Evolutionary conservation across 2,329 filamentous ascomycete genomes (phyloP), one percentile per base, ranked within the genome.

Genomic region (Niveomyces coronatus): DNA sequence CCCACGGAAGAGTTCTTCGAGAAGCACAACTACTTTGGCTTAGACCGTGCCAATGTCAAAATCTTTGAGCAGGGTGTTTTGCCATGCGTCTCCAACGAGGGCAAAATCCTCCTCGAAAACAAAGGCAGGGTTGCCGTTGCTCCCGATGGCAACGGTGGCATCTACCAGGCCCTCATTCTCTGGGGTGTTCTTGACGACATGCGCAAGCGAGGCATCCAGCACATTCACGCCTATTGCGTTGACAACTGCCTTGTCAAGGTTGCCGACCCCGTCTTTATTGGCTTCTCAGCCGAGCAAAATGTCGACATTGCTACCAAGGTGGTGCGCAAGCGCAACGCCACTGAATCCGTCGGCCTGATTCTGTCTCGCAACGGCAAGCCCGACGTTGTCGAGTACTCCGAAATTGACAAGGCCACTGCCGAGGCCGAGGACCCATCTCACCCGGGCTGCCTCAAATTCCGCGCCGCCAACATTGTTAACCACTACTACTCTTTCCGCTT

Each of bases 191-290:
- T 94, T 35, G 75, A 78, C 31, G 87, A 96, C 62, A 91, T 98
- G 83, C 74, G 76, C 51, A 79, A 79, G 64, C 84, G 89, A 41
- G 88, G 87, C 35, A 83, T 96, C 56, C 66, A 94, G 70, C 91
- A 98, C 67, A 82, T 98, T 45, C 89, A 98, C 63, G 83, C 88
- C 33, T 96, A 96, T 73, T 95, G 91, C 56, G 91, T 98, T 31
- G 91, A 98, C 68, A 98, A 98, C 71, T 96, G 89, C 67, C 75
- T 98, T n/a, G 89, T 94, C 59, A 89, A 86, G 65, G 89, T 98
- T n/a, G 89, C 89, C 19, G 91, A 98, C 55, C 91, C 91, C 11
- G 75, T 86, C 50, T 96, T 98, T 67, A 81, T 96, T 52, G 91
- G 91, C 50, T 96, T 96, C 64, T 76, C 87, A 4, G 87, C 89